phyloP scores from a whole-genome alignment of 2,329 filamentous ascomycete genomes.

The Nemania serpens region DNA sequence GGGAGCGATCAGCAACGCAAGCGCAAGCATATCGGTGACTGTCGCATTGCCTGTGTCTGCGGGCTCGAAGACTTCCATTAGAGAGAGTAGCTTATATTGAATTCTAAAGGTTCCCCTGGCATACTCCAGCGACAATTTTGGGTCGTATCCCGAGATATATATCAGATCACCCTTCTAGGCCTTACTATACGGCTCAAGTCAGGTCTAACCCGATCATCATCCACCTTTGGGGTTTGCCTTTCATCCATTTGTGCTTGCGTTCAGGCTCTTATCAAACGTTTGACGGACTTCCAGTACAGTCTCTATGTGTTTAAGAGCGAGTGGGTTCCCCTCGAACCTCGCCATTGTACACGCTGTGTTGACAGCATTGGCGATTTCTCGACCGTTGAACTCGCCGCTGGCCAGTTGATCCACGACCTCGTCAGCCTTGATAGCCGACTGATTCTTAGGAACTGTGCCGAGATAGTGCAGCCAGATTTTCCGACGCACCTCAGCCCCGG shows the following conservation, averaged over 20 bases:
- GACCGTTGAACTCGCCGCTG: constrained; percentile 30
- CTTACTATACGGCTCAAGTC: not conserved
- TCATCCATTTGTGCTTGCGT: not conserved
- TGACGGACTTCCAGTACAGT: constrained; percentile 37
- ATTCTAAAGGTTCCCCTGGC: not conserved
- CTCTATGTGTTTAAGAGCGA: constrained; percentile 34
- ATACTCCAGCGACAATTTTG: not conserved
- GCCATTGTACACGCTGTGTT: constrained; percentile 37
- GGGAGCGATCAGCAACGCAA: constrained; percentile 25
- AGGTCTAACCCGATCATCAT: not conserved
- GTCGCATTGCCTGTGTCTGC: constrained; percentile 36
- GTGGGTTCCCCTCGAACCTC: constrained; percentile 30
- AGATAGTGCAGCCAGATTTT: constrained; percentile 37
- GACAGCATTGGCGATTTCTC: constrained; percentile 37
- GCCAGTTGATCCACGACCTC: constrained; percentile 24
- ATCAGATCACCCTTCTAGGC: not conserved
- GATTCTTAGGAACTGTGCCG: constrained; percentile 15
- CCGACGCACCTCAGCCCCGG: constrained; percentile 29
- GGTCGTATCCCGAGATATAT: not conserved
- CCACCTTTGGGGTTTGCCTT: not conserved
- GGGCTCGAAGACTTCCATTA: constrained; percentile 35
- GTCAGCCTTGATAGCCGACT: constrained; percentile 25
- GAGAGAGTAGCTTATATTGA: not conserved
- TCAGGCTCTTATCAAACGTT: constrained; percentile 33
- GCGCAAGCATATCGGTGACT: constrained; percentile 41